Conservation (phyloP, 2,329 filamentous ascomycete species). For the Pyrenochaeta sp. region DNA sequence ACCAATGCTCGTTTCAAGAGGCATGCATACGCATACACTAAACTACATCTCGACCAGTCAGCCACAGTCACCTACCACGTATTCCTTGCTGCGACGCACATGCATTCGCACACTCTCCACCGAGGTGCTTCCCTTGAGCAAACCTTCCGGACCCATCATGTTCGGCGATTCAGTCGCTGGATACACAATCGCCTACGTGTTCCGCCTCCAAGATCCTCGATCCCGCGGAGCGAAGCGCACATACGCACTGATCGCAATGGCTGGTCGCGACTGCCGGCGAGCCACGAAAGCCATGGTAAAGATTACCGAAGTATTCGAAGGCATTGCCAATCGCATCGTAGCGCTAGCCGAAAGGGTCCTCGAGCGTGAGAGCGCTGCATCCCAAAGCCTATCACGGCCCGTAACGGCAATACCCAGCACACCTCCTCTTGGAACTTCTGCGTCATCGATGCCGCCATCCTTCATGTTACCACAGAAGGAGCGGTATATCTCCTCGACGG, state of each 20-base stretch:
- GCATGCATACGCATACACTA: conserved; percentile 62
- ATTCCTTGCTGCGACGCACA: conserved; percentile 64
- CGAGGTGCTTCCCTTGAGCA: conserved; percentile 63
- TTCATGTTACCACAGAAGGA: conserved; percentile 41
- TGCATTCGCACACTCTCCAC: conserved; percentile 67
- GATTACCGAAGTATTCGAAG: conserved; percentile 58
- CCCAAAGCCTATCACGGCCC: conserved; percentile 33
- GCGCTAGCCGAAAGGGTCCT: conserved; percentile 50
- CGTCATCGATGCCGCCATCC: conserved; percentile 37
- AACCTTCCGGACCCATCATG: conserved; percentile 65
- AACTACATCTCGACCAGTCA: conserved; percentile 67
- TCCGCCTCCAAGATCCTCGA: conserved; percentile 66
- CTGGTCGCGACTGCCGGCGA: conserved; percentile 64
- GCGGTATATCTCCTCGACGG: conserved; percentile 36
- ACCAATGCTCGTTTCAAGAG: conserved; percentile 51
- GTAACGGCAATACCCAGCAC: conserved; percentile 39
- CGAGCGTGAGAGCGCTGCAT: conserved; percentile 45
- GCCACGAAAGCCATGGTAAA: conserved; percentile 52
- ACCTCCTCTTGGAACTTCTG: conserved; percentile 43
- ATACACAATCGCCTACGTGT: conserved; percentile 68
- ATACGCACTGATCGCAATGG: conserved; percentile 66
- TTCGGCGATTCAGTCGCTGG: conserved; percentile 65
- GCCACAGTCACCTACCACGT: conserved; percentile 62
- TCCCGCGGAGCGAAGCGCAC: conserved; percentile 64
- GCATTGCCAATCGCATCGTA: conserved; percentile 63